Evolutionary conservation across 441 rosid genomes (phyloP).

Genomic region (Populus trichocarpa): DNA sequence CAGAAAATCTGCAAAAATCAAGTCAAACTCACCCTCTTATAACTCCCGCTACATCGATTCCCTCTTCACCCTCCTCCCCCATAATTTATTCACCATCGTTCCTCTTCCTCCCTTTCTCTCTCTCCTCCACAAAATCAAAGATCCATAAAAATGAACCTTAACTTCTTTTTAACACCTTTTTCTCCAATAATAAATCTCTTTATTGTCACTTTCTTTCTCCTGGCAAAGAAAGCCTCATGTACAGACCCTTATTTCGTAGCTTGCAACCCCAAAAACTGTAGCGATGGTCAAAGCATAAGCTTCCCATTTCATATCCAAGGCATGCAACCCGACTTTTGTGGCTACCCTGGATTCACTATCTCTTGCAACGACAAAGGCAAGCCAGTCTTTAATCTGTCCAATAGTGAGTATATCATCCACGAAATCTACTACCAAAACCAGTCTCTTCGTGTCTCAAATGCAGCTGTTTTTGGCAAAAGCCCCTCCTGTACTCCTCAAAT

Average conservation of each 20-base stretch:
- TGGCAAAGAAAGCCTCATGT: constrained; percentile 14
- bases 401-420: constrained; percentile 17
- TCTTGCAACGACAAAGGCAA: constrained; percentile 24
- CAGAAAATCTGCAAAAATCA: not conserved
- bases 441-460: constrained; percentile 36
- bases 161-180: not conserved
- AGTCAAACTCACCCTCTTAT: not conserved
- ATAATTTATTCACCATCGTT: too few relatives aligned
- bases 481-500: constrained; percentile 15
- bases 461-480: constrained; percentile 3
- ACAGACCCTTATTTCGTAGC: constrained; percentile 17
- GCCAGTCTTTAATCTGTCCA: constrained; percentile 25
- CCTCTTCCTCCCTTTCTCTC: not conserved
- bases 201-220: constrained; percentile 6
- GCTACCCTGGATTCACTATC: constrained; percentile 47
- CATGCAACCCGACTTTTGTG: constrained; percentile 32
- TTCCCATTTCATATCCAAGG: constrained; percentile 39
- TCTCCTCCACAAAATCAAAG: not conserved
- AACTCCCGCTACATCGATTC: not conserved
- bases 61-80: not conserved
- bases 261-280: constrained; percentile 39
- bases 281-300: constrained; percentile 28
- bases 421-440: constrained; percentile 30
- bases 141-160: constrained; percentile 15
- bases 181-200: constrained; percentile 7